Conservation (phyloP, 2,329 filamentous ascomycete species). For the Colletotrichum limetticola region DNA sequence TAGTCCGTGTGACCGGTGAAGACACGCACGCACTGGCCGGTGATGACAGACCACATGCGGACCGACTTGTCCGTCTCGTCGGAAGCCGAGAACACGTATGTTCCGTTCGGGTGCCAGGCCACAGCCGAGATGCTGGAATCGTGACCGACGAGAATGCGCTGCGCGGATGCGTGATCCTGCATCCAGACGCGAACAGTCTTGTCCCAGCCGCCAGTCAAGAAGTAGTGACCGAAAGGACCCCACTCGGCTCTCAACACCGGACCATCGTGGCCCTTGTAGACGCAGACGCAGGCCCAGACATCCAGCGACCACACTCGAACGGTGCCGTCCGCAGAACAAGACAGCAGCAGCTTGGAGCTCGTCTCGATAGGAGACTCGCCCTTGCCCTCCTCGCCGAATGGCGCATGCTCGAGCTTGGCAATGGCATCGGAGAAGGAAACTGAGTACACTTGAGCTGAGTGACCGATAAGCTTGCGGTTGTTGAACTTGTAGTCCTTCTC, state of each 20-base stretch:
- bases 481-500: conserved; percentile 70
- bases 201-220: conserved; percentile 87
- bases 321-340: conserved; percentile 86
- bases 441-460: conserved; percentile 88
- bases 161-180: conserved; percentile 90
- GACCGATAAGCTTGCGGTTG: conserved; percentile 83
- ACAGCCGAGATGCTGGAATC: conserved; percentile 92
- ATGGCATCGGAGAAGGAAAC: conserved; percentile 86
- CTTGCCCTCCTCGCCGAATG: conserved; percentile 61
- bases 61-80: conserved; percentile 88
- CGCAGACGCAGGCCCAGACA: conserved; percentile 89
- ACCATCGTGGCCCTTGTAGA: conserved; percentile 93
- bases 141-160: conserved; percentile 90
- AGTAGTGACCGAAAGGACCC: conserved; percentile 96
- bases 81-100: conserved; percentile 93
- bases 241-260: conserved; percentile 90
- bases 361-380: conserved; percentile 58
- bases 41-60: conserved; percentile 95
- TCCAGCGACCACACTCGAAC: conserved; percentile 94
- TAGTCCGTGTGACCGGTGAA: conserved; percentile 93
- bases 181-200: conserved; percentile 92
- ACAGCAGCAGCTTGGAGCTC: conserved; percentile 81
- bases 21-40: conserved; percentile 87
- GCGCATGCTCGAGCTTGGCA: conserved; percentile 60
- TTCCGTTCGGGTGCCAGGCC: conserved; percentile 94